phyloP scores from a whole-genome alignment of 139 green algal genomes.

The Chlamydomonas eustigma region DNA sequence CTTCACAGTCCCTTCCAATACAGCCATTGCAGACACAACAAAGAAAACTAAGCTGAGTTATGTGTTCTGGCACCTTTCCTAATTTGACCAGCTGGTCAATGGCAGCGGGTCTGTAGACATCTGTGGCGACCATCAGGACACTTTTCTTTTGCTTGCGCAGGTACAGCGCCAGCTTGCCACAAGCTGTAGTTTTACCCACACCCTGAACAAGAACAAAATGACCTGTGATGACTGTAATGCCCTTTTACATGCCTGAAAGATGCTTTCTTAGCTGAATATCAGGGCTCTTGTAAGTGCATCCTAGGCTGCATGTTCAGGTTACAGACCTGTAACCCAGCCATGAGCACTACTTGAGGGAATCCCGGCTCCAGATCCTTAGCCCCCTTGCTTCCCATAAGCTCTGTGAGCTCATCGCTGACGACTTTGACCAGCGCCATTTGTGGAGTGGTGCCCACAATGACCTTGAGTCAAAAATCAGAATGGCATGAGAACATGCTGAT shows the following conservation, averaged over 20 bases:
- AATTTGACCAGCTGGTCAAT: conserved; percentile 95
- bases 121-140: conserved; percentile 85
- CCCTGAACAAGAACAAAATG: conserved; percentile 61
- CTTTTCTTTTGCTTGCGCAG: conserved; percentile 60
- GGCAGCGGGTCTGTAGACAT: conserved; percentile 89
- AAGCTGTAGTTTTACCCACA: conserved; percentile 96
- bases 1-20: too few relatives aligned
- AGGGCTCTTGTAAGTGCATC: too few relatives aligned
- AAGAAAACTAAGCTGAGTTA: too few relatives aligned
- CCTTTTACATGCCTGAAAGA: too few relatives aligned
- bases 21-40: too few relatives aligned
- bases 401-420: conserved; percentile 87
- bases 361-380: conserved; percentile 61
- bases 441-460: conserved; percentile 82
- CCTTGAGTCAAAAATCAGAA: too few relatives aligned
- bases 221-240: too few relatives aligned
- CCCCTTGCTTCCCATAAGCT: conserved; percentile 84
- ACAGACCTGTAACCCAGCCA: conserved; percentile 13
- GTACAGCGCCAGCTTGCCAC: conserved; percentile 89
- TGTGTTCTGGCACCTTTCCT: conserved; percentile 76
- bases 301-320: too few relatives aligned
- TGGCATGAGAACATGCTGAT: too few relatives aligned
- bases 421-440: conserved; percentile 93
- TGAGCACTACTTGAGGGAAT: conserved; percentile 46
- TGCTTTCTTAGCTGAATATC: too few relatives aligned